Evolutionary conservation across 805 yeast species (phyloP).

Genomic region (Lipomyces starkeyi): DNA sequence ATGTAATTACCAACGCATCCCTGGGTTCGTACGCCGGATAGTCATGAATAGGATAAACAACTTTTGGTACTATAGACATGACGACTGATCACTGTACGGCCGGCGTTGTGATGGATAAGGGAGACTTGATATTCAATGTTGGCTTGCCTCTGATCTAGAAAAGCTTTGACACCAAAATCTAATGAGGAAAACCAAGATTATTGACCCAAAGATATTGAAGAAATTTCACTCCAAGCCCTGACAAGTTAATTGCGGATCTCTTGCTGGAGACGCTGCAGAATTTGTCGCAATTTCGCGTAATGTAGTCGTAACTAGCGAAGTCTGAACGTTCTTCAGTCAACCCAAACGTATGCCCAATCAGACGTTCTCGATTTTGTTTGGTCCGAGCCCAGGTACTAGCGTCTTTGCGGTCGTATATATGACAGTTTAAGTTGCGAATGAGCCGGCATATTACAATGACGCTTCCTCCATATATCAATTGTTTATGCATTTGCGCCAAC

Average conservation of each 20-base stretch:
- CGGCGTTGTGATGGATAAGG: neutral
- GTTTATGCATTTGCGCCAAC: too few species aligned
- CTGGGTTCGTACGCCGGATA: constrained; percentile 60
- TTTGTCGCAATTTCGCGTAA: neutral
- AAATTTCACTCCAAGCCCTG: too few species aligned
- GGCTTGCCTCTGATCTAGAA: too few species aligned
- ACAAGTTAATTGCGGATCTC: too few species aligned
- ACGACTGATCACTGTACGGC: constrained; percentile 9
- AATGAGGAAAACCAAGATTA: too few species aligned
- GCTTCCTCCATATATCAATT: too few species aligned
- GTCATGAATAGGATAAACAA: constrained; percentile 41
- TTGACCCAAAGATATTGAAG: too few species aligned
- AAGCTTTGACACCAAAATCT: too few species aligned
- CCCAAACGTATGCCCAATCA: constrained; percentile 14
- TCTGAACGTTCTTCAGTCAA: neutral
- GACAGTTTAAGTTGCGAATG: too few species aligned
- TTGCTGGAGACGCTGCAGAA: neutral
- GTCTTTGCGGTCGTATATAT: neutral
- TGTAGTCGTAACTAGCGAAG: neutral
- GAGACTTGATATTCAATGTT: too few species aligned
- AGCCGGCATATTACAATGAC: too few species aligned
- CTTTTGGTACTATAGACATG: constrained; percentile 36
- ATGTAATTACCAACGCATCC: constrained; percentile 59
- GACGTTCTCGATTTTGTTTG: constrained; percentile 11
- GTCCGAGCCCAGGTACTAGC: neutral